A percentile compares a stretch with the other conserved stretches of the same genome.
These are phyloP conservation scores for Fusarium sp. DNA, from an alignment of 2,329 filamentous ascomycete species.

Conservation along the genomic window DNA sequence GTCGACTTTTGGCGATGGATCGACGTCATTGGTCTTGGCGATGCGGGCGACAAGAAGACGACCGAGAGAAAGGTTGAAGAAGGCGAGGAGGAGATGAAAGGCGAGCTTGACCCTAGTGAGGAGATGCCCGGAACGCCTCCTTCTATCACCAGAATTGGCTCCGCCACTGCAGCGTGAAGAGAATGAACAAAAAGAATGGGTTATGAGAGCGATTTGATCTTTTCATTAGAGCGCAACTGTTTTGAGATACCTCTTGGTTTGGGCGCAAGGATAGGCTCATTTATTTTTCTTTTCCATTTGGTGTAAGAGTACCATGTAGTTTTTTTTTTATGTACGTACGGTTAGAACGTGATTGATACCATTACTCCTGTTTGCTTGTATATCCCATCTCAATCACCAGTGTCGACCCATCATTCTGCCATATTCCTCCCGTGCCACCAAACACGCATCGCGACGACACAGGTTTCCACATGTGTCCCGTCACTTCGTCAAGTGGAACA, in stretches of 20 bases:
- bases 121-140: slow-evolving; percentile 30
- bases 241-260: slow-evolving; percentile 37
- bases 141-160: slow-evolving; percentile 16
- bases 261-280: slow-evolving; percentile 27
- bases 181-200: slow-evolving; percentile 7
- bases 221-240: slow-evolving; percentile 11
- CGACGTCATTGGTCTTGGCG: slow-evolving; percentile 66
- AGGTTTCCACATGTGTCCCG: slow-evolving; percentile 46
- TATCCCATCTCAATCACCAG: slow-evolving; percentile 41
- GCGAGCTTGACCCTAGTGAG: slow-evolving; percentile 55
- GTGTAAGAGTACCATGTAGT: slow-evolving; percentile 3
- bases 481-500: slow-evolving; percentile 19
- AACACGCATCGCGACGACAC: slow-evolving; percentile 42
- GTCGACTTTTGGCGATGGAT: slow-evolving; percentile 69
- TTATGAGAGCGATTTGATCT: slow-evolving; percentile 40
- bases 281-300: neutral
- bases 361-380: slow-evolving; percentile 1
- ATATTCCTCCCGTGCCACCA: slow-evolving; percentile 42
- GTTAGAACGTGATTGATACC: slow-evolving; percentile 12
- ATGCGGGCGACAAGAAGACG: slow-evolving; percentile 51
- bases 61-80: slow-evolving; percentile 54
- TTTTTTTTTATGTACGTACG: slow-evolving; percentile 2
- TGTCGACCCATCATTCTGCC: slow-evolving; percentile 30
- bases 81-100: slow-evolving; percentile 55
- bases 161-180: slow-evolving; percentile 42